Evolutionary conservation across 2,329 filamentous ascomycete genomes (phyloP).

Genomic region (Colletotrichum scovillei): DNA sequence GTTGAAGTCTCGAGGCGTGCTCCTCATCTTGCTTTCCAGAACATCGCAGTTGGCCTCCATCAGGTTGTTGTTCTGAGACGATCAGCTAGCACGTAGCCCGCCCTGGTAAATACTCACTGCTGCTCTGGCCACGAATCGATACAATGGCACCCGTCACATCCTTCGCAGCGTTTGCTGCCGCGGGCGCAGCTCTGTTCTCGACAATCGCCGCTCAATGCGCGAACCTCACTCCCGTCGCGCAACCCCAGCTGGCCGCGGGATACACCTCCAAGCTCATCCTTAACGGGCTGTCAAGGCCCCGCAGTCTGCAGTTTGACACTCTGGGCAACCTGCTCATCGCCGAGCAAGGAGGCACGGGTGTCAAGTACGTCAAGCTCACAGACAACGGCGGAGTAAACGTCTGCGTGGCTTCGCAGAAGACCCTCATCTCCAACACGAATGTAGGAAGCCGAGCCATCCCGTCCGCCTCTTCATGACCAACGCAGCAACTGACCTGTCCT

Average conservation of each 20-base stretch:
- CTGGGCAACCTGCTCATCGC: slow-evolving; percentile 51
- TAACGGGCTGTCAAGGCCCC: slow-evolving; percentile 42
- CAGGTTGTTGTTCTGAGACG: neutral
- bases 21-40: neutral
- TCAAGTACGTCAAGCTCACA: slow-evolving; percentile 47
- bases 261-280: slow-evolving; percentile 42
- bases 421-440: slow-evolving; percentile 41
- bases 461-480: neutral
- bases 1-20: neutral
- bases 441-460: slow-evolving; percentile 35
- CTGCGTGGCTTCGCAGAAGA: slow-evolving; percentile 43
- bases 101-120: neutral
- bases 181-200: slow-evolving; percentile 11
- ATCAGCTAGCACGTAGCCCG: neutral
- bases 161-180: neutral
- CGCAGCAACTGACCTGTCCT: neutral
- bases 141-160: slow-evolving; percentile 22
- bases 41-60: neutral
- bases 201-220: slow-evolving; percentile 24
- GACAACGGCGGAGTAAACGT: slow-evolving; percentile 43
- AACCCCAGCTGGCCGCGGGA: slow-evolving; percentile 38
- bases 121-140: neutral
- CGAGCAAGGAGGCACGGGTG: slow-evolving; percentile 44
- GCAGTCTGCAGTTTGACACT: slow-evolving; percentile 49
- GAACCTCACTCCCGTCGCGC: slow-evolving; percentile 25